Evolutionary conservation across 257 asterid species (phyloP), one percentile per base, ranked within the genome.

Genomic region (Nicotiana undulata): DNA sequence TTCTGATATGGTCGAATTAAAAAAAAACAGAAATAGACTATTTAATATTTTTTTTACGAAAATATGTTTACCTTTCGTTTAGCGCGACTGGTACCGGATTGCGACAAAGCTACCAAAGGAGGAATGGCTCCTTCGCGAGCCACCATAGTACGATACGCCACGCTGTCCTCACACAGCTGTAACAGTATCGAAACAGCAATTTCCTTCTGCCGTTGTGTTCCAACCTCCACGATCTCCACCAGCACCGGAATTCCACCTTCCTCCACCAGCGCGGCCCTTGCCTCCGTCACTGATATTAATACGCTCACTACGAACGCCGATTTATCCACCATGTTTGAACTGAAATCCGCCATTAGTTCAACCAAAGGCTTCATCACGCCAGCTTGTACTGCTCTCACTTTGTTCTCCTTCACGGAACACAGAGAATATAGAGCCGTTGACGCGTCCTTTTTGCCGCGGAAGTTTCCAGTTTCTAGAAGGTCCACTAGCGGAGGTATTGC

Each of bases 61-160:
- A 56, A 20, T 53, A 4, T 58, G 78, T 76, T 85, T 86, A 96
- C 99, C 99, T 94, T 94, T 81, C 86, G 97, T 86, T 92, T 94
- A 82, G 98, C 98, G 56, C 99, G 95, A 53, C 88, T 92, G 81
- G 99, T 91, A 49, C 97, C 98, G 51, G 97, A 82, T 75, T 96
- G 98, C 0, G 98, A 90, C 92, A 96, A 78, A 59, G 97, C 96
- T 20, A 94, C 96, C 83, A 96, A 75, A 22, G 99, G 98, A 20
- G 99, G 99, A 85, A 96, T 91, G 40, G 97, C 98, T 18, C 99
- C 99, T 88, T 96, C 99, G 52, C 99, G 95, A 40, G 97, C 94
- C 91, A 95, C 98, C 97, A 94, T 84, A 29, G 88, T 92, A 44
- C 98, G 94, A 32, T 91, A 92, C 32, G 87, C 87, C 90, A 88